Percentiles rank a stretch among this genome's conserved stretches.
Evolutionary conservation across 2,329 filamentous ascomycete species (phyloP).

Genomic region (Aspergillus pseudonomiae): DNA sequence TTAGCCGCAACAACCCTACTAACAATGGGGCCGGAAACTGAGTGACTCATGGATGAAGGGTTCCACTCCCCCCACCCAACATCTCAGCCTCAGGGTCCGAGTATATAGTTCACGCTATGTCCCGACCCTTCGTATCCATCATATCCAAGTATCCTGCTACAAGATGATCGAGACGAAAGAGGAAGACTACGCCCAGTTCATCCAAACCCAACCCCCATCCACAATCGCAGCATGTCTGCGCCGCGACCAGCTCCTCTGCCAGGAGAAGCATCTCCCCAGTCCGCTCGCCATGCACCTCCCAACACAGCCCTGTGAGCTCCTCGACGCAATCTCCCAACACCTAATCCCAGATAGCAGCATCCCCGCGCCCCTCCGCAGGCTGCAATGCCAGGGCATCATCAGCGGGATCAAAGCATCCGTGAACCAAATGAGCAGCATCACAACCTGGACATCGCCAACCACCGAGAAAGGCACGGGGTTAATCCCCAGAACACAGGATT

Average conservation of each 20-base stretch:
- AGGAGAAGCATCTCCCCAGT: constrained; percentile 22
- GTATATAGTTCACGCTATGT: too few relatives aligned
- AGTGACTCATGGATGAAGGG: too few relatives aligned
- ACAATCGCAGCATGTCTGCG: constrained; percentile 23
- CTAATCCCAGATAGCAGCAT: constrained; percentile 18
- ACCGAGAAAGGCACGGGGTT: background rate
- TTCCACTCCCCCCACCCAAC: too few relatives aligned
- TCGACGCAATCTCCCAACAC: constrained; percentile 16
- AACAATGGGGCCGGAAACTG: too few relatives aligned
- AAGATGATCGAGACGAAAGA: background rate
- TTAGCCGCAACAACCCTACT: too few relatives aligned
- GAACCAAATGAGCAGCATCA: constrained; percentile 13
- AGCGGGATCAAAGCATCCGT: constrained; percentile 22
- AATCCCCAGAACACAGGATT: background rate
- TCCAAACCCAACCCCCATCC: constrained; percentile 17
- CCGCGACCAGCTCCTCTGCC: constrained; percentile 34
- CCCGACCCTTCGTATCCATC: too few relatives aligned
- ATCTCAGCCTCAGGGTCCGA: too few relatives aligned
- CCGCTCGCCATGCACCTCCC: constrained; percentile 22
- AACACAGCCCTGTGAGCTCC: constrained; percentile 8
- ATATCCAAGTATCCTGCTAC: background rate
- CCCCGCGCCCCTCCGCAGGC: constrained; percentile 10
- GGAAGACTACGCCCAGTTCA: constrained; percentile 5
- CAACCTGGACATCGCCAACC: background rate
- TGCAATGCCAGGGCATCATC: constrained; percentile 23